Evolutionary conservation across 305 asterid species (phyloP), one percentile per base, ranked within the genome.

Genomic region (Rubia peregrina): DNA sequence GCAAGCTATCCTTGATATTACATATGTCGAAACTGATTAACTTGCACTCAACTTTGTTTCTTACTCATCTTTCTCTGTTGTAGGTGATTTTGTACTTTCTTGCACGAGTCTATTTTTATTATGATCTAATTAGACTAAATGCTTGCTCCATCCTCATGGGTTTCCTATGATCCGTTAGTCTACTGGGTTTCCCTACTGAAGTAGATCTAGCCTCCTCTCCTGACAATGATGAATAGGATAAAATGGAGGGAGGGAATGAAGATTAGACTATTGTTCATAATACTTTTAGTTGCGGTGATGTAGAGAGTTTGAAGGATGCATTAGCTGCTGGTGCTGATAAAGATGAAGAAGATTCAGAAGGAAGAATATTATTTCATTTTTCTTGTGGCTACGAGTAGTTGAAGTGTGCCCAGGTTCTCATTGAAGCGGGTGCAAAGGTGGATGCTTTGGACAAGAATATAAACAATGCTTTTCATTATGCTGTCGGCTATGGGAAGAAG

Each of bases 331-430:
- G 30, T 26, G 30, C 30, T 26, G 30, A 26, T 26, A 26, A 26
- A 26, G 30, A 26, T 26, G 30, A 26, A 26, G 30, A 26, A 26
- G 30, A 26, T 26, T 26, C 30, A 4, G 99, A 90, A 82, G 98
- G 97, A 81, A 92, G 98, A 82, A 95, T 98, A n/a, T 96, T 97
- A 33, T 81, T 95, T 83, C 99, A 95, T 86, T 95, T 95, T 83
- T 94, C 98, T 40, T 95, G 99, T 82, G 98, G 99, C 74, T 90
- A 95, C 73, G 98, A 98, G 63, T 97, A 92, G 99, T 88, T 74
- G 67, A 85, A 84, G 82, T 91, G 99, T 80, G 90, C 90, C 61
- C 96, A 86, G 78, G 76, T 91, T 83, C 99, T 95, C 73, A 82
- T 95, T 14, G 99, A 90, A 82, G 95, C 98, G 66, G 95, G 92